These are phyloP conservation scores for Cercospora canescens DNA, from an alignment of 2,329 filamentous ascomycete genomes.

Conservation along the genomic window DNA sequence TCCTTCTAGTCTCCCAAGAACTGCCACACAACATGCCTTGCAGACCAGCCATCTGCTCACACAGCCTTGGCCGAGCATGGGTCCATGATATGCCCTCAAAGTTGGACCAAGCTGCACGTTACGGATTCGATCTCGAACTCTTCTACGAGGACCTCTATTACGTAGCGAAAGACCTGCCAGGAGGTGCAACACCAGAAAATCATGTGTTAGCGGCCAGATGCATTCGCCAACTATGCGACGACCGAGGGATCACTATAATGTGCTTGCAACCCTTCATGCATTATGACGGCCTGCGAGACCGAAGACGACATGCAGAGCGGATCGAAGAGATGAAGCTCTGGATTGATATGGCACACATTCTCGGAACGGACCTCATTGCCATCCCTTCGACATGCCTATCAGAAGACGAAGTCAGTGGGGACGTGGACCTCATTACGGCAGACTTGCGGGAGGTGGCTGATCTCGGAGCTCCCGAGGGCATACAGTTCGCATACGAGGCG, in stretches of 20 bases:
- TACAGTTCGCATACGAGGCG: constrained; percentile 73
- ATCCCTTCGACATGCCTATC: constrained; percentile 72
- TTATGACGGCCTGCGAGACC: constrained; percentile 72
- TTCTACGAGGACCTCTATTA: constrained; percentile 76
- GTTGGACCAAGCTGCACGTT: constrained; percentile 64
- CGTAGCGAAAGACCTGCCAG: constrained; percentile 52
- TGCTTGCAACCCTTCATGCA: constrained; percentile 76
- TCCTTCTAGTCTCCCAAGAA: not conserved
- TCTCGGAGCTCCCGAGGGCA: constrained; percentile 58
- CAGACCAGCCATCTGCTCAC: constrained; percentile 69
- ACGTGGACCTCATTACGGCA: constrained; percentile 57
- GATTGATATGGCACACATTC: constrained; percentile 64
- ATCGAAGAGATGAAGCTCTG: constrained; percentile 67
- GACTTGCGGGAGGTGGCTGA: constrained; percentile 69
- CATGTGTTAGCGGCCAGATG: constrained; percentile 57
- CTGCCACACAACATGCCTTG: constrained; percentile 45
- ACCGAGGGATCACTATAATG: constrained; percentile 59
- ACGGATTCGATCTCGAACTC: constrained; percentile 73
- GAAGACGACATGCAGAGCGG: constrained; percentile 56
- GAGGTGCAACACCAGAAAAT: constrained; percentile 48
- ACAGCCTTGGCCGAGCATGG: constrained; percentile 73
- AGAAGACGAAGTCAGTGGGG: constrained; percentile 50
- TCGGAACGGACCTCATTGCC: constrained; percentile 71
- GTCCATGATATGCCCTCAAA: constrained; percentile 68
- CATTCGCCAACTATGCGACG: constrained; percentile 59